These are phyloP conservation scores for Nitzschia palea DNA, from an alignment of 108 stramenopile genomes.

Conservation along the genomic window DNA sequence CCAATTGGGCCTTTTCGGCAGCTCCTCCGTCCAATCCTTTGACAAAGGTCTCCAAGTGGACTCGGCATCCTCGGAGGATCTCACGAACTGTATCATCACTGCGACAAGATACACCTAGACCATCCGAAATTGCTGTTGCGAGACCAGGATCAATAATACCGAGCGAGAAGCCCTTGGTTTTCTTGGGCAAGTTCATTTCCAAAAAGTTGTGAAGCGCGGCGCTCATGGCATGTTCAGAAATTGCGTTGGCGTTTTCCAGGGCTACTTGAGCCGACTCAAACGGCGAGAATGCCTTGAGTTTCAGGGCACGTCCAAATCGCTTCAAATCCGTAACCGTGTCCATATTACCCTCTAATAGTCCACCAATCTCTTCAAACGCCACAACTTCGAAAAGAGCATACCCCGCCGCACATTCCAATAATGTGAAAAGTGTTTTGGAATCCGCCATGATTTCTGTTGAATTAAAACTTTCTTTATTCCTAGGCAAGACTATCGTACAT, in stretches of 20 bases:
- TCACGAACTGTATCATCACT: conserved; percentile 92
- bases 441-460: conserved; percentile 2
- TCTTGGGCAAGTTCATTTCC: conserved; percentile 94
- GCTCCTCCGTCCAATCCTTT: conserved; percentile 92
- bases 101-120: conserved; percentile 85
- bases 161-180: conserved; percentile 80
- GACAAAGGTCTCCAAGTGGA: conserved; percentile 90
- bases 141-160: conserved; percentile 87
- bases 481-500: too few species aligned
- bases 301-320: conserved; percentile 92
- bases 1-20: conserved; percentile 96
- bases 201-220: conserved; percentile 87
- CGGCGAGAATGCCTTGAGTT: conserved; percentile 96
- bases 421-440: conserved; percentile 67
- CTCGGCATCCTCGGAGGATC: conserved; percentile 89
- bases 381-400: conserved; percentile 98
- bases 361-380: conserved; percentile 94
- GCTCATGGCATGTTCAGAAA: conserved; percentile 83
- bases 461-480: not conserved
- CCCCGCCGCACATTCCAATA: conserved; percentile 96
- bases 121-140: conserved; percentile 92
- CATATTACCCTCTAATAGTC: conserved; percentile 66
- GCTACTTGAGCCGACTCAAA: conserved; percentile 95
- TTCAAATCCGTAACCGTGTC: conserved; percentile 84
- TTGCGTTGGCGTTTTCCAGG: conserved; percentile 91